Evolutionary conservation across 2,329 filamentous ascomycete species (phyloP).

Genomic region (Monilinia polystroma): DNA sequence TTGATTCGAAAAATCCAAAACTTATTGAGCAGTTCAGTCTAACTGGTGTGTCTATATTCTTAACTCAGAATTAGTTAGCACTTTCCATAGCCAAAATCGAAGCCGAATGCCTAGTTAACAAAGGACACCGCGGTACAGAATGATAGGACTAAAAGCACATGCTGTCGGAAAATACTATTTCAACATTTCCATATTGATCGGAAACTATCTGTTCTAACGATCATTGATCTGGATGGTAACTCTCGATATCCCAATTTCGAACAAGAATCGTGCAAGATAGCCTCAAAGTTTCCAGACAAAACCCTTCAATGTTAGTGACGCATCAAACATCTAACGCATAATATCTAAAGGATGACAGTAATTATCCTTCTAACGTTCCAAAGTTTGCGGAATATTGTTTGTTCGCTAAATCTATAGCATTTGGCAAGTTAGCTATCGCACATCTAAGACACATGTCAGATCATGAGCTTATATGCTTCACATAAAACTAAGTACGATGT

Average conservation of each 20-base stretch:
- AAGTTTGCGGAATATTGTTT: not conserved
- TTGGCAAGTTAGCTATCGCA: not conserved
- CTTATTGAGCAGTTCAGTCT: not conserved
- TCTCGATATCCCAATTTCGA: not conserved
- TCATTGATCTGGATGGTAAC: not conserved
- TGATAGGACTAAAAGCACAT: not conserved
- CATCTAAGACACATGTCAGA: not conserved
- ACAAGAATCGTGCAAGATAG: too few species aligned
- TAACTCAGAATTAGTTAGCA: not conserved
- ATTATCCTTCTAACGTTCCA: not conserved
- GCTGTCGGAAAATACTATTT: not conserved
- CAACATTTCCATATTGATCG: not conserved
- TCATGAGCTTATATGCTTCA: not conserved
- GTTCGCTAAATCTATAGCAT: not conserved
- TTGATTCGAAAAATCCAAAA: too few species aligned
- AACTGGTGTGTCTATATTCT: too few species aligned
- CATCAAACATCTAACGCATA: not conserved
- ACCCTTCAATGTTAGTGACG: not conserved
- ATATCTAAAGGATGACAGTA: not conserved
- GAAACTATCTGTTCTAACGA: not conserved
- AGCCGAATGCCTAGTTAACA: not conserved
- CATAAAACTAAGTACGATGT: not conserved
- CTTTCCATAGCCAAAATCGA: not conserved
- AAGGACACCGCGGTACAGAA: not conserved
- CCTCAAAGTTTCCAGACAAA: not conserved